These are phyloP conservation scores for Nakaseomyces sp. DNA, from an alignment of 1,139 yeast species.

Conservation along the genomic window DNA sequence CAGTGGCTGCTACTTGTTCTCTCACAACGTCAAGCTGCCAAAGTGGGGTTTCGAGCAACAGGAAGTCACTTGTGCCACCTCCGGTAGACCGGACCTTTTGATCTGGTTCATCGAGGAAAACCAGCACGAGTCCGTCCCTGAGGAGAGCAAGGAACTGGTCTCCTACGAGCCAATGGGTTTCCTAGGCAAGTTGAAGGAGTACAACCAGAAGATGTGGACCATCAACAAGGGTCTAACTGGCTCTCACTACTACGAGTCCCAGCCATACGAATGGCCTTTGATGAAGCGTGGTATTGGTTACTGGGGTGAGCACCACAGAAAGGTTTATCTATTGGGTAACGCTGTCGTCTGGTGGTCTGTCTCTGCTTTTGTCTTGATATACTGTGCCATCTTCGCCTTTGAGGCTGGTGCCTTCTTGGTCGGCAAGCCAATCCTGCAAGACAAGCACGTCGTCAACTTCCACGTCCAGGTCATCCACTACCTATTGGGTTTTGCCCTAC, in stretches of 20 bases:
- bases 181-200: conserved; percentile 63
- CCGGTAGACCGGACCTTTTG: conserved; percentile 65
- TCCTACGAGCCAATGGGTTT: conserved; percentile 58
- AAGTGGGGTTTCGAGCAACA: conserved; percentile 95
- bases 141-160: conserved; percentile 41
- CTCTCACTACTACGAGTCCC: conserved; percentile 83
- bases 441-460: conserved; percentile 56
- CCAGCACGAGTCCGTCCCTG: conserved; percentile 39
- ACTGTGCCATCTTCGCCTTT: conserved; percentile 43
- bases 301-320: conserved; percentile 73
- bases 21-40: conserved; percentile 79
- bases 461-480: conserved; percentile 61
- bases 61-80: conserved; percentile 87
- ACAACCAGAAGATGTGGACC: conserved; percentile 84
- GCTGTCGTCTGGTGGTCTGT: conserved; percentile 84
- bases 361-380: conserved; percentile 49
- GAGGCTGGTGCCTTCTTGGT: conserved; percentile 70
- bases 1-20: conserved; percentile 80
- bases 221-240: conserved; percentile 77
- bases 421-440: conserved; percentile 42
- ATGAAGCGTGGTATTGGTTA: conserved; percentile 87
- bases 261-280: conserved; percentile 84
- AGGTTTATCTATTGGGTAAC: conserved; percentile 83
- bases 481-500: conserved; percentile 74
- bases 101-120: conserved; percentile 88